These are phyloP conservation scores for Baeospora myosura DNA, from an alignment of 1,284 basidiomycete genomes.

Conservation along the genomic window DNA sequence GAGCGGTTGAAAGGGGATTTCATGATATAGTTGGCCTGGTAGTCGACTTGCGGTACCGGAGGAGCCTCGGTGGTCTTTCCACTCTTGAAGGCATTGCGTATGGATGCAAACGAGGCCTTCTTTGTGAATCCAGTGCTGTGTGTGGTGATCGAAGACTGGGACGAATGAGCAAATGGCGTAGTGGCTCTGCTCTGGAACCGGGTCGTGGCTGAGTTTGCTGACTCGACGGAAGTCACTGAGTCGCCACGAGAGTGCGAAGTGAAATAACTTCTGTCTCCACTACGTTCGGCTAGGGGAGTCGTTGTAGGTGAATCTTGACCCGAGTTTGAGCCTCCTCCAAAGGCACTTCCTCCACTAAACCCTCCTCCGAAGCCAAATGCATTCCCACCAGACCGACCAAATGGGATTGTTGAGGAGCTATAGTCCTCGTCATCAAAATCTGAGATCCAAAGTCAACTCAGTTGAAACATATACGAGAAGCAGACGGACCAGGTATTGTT, in stretches of 20 bases:
- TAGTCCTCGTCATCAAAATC: conserved; percentile 72
- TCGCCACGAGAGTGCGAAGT: conserved; percentile 64
- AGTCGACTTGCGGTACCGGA: conserved; percentile 61
- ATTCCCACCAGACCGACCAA: conserved; percentile 44
- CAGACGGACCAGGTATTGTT: conserved; percentile 64
- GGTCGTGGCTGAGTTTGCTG: conserved; percentile 53
- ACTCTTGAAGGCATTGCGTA: conserved; percentile 84
- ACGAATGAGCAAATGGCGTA: conserved; percentile 55
- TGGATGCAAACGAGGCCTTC: conserved; percentile 79
- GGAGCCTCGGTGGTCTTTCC: conserved; percentile 52
- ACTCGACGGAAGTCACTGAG: conserved; percentile 61
- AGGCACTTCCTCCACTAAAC: conserved; percentile 28
- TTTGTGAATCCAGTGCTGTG: conserved; percentile 55
- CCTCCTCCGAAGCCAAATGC: conserved; percentile 33
- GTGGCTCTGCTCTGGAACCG: conserved; percentile 35
- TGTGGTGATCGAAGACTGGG: conserved; percentile 61
- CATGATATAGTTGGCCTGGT: conserved; percentile 53
- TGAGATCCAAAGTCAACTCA: conserved; percentile 19
- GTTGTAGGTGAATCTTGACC: conserved; percentile 62
- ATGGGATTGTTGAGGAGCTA: conserved; percentile 53
- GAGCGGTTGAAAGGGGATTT: conserved; percentile 78
- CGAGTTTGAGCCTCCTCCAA: conserved; percentile 25
- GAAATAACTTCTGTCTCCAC: conserved; percentile 55
- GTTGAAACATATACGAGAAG: conserved; percentile 5
- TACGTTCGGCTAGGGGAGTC: conserved; percentile 39